Percentiles rank a stretch among this genome's conserved stretches.
Conservation (phyloP, 2,329 filamentous ascomycete genomes). For the Aureobasidium leucospermi region DNA sequence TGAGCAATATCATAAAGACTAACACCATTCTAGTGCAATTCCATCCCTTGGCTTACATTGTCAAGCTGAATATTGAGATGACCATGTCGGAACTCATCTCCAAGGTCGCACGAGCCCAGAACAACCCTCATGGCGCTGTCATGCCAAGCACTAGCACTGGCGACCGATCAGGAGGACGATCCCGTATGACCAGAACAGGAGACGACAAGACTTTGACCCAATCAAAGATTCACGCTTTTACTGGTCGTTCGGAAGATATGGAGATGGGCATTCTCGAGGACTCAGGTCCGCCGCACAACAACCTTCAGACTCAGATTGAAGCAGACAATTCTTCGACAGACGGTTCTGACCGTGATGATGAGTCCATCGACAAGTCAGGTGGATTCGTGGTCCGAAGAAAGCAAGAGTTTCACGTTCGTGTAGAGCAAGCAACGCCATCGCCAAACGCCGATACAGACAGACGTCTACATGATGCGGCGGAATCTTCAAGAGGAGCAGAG, state of each 20-base stretch:
- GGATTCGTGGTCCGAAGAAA: slow-evolving; percentile 1
- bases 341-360: background rate
- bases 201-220: slow-evolving; percentile 7
- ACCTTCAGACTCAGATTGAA: background rate
- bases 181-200: background rate
- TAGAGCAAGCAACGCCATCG: background rate
- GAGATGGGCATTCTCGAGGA: slow-evolving; percentile 4
- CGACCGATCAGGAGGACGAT: background rate
- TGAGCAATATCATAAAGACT: background rate
- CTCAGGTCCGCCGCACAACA: slow-evolving; percentile 4
- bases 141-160: background rate
- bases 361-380: background rate
- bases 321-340: background rate
- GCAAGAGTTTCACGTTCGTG: slow-evolving; percentile 7
- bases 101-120: slow-evolving; percentile 26
- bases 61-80: slow-evolving; percentile 47
- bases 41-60: slow-evolving; percentile 42
- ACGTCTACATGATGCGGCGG: background rate
- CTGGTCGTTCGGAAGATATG: slow-evolving; percentile 3
- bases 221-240: slow-evolving; percentile 5
- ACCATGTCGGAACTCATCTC: slow-evolving; percentile 45
- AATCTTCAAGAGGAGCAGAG: background rate
- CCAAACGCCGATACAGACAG: background rate
- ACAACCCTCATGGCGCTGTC: background rate
- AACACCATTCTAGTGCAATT: slow-evolving; percentile 26